These are phyloP conservation scores for Rosa persica DNA, from an alignment of 306 rosid species.

Conservation along the genomic window DNA sequence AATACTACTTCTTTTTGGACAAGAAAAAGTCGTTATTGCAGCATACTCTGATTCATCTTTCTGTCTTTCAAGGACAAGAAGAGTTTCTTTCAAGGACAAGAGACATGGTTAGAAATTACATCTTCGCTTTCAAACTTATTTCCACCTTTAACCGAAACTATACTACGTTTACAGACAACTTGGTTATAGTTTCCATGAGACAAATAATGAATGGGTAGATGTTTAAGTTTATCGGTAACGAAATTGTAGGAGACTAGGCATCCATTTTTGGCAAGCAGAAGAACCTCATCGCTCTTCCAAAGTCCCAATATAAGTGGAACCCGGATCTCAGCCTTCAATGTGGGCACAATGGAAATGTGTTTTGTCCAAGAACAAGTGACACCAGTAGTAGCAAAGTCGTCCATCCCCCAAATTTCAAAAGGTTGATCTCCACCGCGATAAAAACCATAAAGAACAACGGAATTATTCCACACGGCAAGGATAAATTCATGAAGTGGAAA, in stretches of 20 bases:
- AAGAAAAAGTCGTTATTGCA: too few relatives aligned
- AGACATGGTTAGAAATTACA: background rate
- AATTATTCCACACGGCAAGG: background rate
- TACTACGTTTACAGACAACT: background rate
- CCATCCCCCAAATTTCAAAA: background rate
- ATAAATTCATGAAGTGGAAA: background rate
- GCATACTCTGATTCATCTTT: too few relatives aligned
- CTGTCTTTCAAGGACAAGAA: background rate
- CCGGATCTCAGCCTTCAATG: background rate
- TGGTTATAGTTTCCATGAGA: background rate
- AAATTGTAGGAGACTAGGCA: background rate
- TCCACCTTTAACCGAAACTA: background rate
- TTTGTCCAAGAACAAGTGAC: background rate
- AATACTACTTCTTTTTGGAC: too few relatives aligned
- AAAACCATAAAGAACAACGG: background rate
- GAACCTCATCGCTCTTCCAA: background rate
- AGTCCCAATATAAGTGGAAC: background rate
- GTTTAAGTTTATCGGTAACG: background rate
- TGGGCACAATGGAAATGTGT: background rate
- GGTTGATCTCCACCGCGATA: background rate
- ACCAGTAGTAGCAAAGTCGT: background rate
- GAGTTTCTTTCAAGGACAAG: background rate
- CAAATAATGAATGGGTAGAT: background rate
- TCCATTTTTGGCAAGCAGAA: background rate
- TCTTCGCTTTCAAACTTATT: background rate